Percentiles rank a stretch among this genome's conserved stretches.
Evolutionary conservation across 805 yeast genomes (phyloP).

Genomic region (Wickerhamiella australiensis): DNA sequence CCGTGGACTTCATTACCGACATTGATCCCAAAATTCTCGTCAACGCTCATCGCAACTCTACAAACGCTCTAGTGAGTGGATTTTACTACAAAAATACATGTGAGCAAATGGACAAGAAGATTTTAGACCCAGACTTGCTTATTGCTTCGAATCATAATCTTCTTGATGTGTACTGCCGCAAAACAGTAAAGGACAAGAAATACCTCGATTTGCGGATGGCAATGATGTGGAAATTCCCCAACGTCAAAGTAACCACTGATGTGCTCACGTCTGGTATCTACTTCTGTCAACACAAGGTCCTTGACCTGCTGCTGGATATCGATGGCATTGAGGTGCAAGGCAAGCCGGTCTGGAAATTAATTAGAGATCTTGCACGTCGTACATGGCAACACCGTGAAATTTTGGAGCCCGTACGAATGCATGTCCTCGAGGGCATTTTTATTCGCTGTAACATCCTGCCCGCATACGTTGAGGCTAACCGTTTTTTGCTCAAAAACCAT

Average conservation of each 20-base stretch:
- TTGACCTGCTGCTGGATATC: slow-evolving; percentile 36
- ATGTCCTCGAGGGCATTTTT: slow-evolving; percentile 47
- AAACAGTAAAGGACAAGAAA: slow-evolving; percentile 58
- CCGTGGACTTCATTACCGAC: slow-evolving; percentile 90
- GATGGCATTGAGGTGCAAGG: slow-evolving; percentile 19
- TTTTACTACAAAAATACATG: slow-evolving; percentile 63
- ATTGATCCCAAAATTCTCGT: slow-evolving; percentile 80
- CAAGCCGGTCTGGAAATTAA: slow-evolving; percentile 30
- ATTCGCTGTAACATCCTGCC: slow-evolving; percentile 67
- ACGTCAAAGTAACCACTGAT: slow-evolving; percentile 61
- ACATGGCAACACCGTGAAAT: slow-evolving; percentile 69
- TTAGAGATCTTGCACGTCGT: slow-evolving; percentile 79
- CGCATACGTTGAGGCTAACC: slow-evolving; percentile 80
- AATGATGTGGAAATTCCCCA: slow-evolving; percentile 80
- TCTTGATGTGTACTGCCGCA: slow-evolving; percentile 60
- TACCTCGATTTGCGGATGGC: slow-evolving; percentile 69
- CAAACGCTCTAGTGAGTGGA: slow-evolving; percentile 50
- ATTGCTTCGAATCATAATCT: slow-evolving; percentile 30
- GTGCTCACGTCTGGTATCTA: slow-evolving; percentile 63
- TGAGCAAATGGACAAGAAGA: slow-evolving; percentile 69
- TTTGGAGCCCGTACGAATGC: slow-evolving; percentile 54
- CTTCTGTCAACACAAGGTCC: slow-evolving; percentile 45
- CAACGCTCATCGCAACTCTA: slow-evolving; percentile 68
- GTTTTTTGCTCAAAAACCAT: slow-evolving; percentile 52
- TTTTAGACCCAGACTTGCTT: slow-evolving; percentile 51